Percentiles rank a stretch among this genome's conserved stretches.
phyloP scores from a whole-genome alignment of 2,329 filamentous ascomycete species.

The Stemphylium vesicarium region DNA sequence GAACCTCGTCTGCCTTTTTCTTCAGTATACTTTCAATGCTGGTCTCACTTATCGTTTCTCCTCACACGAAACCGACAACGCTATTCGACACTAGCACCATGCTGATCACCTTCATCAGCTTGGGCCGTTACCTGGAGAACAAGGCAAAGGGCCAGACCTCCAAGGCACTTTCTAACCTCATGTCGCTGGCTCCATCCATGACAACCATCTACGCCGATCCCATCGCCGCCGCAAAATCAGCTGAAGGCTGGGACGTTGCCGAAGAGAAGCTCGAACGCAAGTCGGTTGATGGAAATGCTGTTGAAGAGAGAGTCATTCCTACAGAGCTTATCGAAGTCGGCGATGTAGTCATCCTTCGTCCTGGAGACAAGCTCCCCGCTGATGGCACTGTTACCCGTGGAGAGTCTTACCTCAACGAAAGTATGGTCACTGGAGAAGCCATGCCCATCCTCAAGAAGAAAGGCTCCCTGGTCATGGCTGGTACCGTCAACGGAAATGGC shows the following conservation, averaged over 20 bases:
- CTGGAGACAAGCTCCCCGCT: conserved; percentile 95
- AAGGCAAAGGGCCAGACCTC: conserved; percentile 95
- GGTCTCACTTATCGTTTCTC: conserved; percentile 75
- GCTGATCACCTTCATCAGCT: conserved; percentile 93
- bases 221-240: conserved; percentile 88
- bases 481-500: conserved; percentile 93
- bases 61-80: conserved; percentile 81
- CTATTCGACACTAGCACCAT: conserved; percentile 98
- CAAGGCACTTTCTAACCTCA: conserved; percentile 87
- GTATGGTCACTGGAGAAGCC: conserved; percentile 97
- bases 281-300: conserved; percentile 62
- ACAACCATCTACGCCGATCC: conserved; percentile 95
- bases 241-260: conserved; percentile 73
- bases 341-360: conserved; percentile 89
- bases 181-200: conserved; percentile 96
- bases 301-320: conserved; percentile 85
- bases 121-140: conserved; percentile 93
- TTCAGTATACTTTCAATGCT: conserved; percentile 90
- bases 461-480: conserved; percentile 81
- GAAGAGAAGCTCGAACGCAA: conserved; percentile 54
- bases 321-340: conserved; percentile 94
- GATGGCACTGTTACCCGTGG: conserved; percentile 87
- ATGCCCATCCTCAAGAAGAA: conserved; percentile 92
- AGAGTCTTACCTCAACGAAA: conserved; percentile 94
- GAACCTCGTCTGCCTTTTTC: conserved; percentile 94